Conservation (phyloP, 2,329 filamentous ascomycete genomes). For the Chrysoporthe puriensis region DNA sequence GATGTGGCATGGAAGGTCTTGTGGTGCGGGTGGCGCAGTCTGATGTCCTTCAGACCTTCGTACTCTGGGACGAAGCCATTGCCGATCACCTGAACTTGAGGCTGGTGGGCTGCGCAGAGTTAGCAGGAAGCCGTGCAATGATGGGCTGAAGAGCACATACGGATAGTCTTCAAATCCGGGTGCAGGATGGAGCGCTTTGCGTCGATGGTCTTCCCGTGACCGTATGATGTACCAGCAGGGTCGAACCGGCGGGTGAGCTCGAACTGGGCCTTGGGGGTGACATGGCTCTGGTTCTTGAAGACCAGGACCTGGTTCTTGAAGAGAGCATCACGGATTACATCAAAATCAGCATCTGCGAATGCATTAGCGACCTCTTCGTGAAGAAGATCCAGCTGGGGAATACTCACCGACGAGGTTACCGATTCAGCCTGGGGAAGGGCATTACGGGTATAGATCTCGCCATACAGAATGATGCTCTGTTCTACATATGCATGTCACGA, state of each 20-base stretch:
- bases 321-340: slow-evolving; percentile 64
- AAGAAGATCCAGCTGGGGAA: background rate
- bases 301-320: slow-evolving; percentile 72
- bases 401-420: slow-evolving; percentile 62
- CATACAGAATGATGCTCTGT: slow-evolving; percentile 25
- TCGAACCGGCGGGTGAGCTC: slow-evolving; percentile 76
- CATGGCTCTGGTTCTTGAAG: slow-evolving; percentile 67
- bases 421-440: slow-evolving; percentile 42
- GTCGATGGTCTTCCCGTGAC: slow-evolving; percentile 76
- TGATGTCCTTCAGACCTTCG: slow-evolving; percentile 71
- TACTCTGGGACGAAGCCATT: slow-evolving; percentile 72
- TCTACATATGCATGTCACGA: slow-evolving; percentile 14
- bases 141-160: background rate
- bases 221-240: slow-evolving; percentile 66
- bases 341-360: slow-evolving; percentile 63
- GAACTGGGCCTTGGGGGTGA: slow-evolving; percentile 73
- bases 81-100: slow-evolving; percentile 79
- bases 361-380: background rate
- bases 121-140: background rate
- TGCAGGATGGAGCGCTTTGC: slow-evolving; percentile 68
- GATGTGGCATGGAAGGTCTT: slow-evolving; percentile 71
- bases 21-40: slow-evolving; percentile 76
- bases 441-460: slow-evolving; percentile 49
- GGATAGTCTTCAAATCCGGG: slow-evolving; percentile 79
- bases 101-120: slow-evolving; percentile 59